Conservation (phyloP, 495 filamentous ascomycete genomes). For the Xylaria cubensis region DNA sequence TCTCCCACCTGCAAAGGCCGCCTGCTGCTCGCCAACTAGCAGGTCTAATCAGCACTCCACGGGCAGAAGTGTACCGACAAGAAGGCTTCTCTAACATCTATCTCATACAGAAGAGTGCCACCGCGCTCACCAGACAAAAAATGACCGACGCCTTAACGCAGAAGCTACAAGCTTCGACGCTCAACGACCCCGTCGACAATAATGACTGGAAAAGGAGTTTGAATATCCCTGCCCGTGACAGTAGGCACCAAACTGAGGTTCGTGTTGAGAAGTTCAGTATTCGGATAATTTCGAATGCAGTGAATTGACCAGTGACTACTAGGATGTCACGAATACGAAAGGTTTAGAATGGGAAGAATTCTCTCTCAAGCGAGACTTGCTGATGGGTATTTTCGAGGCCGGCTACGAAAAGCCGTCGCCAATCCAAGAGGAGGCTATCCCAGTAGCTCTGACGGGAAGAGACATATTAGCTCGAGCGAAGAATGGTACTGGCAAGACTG, state of each 20-base stretch:
- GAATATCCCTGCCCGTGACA: conserved; percentile 81
- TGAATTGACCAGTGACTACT: conserved; percentile 29
- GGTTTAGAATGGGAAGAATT: conserved; percentile 98
- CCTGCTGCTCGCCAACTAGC: not conserved
- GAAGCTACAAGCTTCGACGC: conserved; percentile 72
- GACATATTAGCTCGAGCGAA: conserved; percentile 97
- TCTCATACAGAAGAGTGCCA: not conserved
- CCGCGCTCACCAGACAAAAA: conserved; percentile 17
- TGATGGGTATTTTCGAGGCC: conserved; percentile 99
- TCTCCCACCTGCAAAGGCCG: not conserved
- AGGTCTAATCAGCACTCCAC: not conserved
- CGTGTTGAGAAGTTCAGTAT: conserved; percentile 36
- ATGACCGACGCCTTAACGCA: conserved; percentile 66
- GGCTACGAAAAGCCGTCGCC: conserved; percentile 98
- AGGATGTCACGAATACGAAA: conserved; percentile 98
- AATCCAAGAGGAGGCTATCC: conserved; percentile 98
- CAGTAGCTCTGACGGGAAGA: conserved; percentile 90
- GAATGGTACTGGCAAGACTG: conserved; percentile 98
- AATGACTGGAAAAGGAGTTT: conserved; percentile 80
- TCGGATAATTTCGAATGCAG: conserved; percentile 1
- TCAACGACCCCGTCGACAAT: conserved; percentile 66
- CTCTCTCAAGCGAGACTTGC: conserved; percentile 86
- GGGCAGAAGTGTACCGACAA: not conserved
- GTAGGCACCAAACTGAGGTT: conserved; percentile 92
- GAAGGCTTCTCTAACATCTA: not conserved